A percentile compares a stretch with the other conserved stretches of the same genome.
Conservation (phyloP, 2,329 filamentous ascomycete species). For the Furcasterigmium sp. region DNA sequence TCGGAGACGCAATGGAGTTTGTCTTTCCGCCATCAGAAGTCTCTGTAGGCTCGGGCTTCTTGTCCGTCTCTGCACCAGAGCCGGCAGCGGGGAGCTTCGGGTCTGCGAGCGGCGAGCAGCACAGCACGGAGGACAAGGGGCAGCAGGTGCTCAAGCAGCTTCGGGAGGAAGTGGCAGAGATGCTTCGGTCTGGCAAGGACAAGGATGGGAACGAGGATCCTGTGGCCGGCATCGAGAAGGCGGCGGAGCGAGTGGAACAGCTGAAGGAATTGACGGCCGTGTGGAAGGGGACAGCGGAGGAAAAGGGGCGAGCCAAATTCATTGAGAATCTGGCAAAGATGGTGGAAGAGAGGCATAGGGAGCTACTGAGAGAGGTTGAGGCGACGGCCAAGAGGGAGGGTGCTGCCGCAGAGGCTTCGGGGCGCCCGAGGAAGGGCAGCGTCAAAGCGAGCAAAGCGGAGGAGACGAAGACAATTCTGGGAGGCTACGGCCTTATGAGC, state of each 20-base stretch:
- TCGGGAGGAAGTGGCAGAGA: constrained; percentile 63
- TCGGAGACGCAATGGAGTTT: constrained; percentile 95
- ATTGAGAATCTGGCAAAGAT: constrained; percentile 76
- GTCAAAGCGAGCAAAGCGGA: constrained; percentile 20
- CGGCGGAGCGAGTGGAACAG: constrained; percentile 68
- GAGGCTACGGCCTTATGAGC: constrained; percentile 56
- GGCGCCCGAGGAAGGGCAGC: constrained; percentile 28
- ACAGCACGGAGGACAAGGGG: constrained; percentile 79
- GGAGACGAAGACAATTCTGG: constrained; percentile 37
- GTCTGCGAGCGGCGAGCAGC: constrained; percentile 36
- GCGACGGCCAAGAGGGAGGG: constrained; percentile 30
- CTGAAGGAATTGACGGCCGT: constrained; percentile 72
- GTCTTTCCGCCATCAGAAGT: constrained; percentile 83
- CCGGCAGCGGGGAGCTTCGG: constrained; percentile 39
- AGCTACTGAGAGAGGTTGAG: constrained; percentile 48
- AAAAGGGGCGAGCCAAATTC: constrained; percentile 76
- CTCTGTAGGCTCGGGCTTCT: constrained; percentile 76
- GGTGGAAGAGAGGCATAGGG: constrained; percentile 68
- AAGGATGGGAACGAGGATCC: constrained; percentile 37
- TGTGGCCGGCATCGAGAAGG: constrained; percentile 65
- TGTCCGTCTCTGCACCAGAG: constrained; percentile 85
- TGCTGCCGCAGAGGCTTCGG: constrained; percentile 20
- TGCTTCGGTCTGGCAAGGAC: constrained; percentile 39
- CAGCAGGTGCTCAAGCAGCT: constrained; percentile 71
- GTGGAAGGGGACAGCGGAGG: constrained; percentile 95